A percentile compares a stretch with the other conserved stretches of the same genome.
Conservation (phyloP, 108 stramenopile species). For the Conticribra weissflogii region DNA sequence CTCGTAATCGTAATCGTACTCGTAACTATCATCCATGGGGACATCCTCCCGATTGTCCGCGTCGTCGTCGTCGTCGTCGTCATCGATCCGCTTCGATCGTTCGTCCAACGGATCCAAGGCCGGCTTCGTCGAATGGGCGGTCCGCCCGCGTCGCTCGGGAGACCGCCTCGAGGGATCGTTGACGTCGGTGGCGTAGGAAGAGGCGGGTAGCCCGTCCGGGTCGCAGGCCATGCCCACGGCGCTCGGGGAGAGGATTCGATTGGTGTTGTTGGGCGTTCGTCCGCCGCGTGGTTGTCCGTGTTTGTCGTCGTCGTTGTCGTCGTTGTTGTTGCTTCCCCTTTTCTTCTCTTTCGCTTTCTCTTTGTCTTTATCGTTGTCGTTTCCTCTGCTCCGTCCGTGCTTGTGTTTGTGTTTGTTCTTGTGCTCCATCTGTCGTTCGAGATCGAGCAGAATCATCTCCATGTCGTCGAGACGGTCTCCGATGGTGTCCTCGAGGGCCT, state of each 20-base stretch:
- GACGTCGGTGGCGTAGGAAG: background rate
- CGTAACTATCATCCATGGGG: too few species aligned
- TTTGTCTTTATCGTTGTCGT: background rate
- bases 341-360: too few species aligned
- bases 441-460: slow-evolving; percentile 25
- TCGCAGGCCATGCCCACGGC: background rate
- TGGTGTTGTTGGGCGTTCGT: background rate
- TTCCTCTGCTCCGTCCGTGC: background rate
- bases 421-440: slow-evolving; percentile 22
- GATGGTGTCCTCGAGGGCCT: slow-evolving; percentile 26
- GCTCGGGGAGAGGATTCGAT: background rate
- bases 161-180: background rate
- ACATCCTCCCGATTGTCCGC: too few species aligned
- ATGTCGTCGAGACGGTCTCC: slow-evolving; percentile 31
- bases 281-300: background rate
- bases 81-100: too few species aligned
- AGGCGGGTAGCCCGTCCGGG: too few species aligned
- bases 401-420: slow-evolving; percentile 17
- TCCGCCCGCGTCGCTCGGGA: too few species aligned
- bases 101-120: background rate
- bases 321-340: slow-evolving; percentile 6
- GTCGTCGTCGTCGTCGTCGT: too few species aligned
- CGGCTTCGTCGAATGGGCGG: too few species aligned
- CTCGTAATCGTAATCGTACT: too few species aligned
- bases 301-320: slow-evolving; percentile 4